A percentile compares a stretch with the other conserved stretches of the same genome.
Conservation (phyloP, 1,284 basidiomycete species). For the Trichosporon ovoides region DNA sequence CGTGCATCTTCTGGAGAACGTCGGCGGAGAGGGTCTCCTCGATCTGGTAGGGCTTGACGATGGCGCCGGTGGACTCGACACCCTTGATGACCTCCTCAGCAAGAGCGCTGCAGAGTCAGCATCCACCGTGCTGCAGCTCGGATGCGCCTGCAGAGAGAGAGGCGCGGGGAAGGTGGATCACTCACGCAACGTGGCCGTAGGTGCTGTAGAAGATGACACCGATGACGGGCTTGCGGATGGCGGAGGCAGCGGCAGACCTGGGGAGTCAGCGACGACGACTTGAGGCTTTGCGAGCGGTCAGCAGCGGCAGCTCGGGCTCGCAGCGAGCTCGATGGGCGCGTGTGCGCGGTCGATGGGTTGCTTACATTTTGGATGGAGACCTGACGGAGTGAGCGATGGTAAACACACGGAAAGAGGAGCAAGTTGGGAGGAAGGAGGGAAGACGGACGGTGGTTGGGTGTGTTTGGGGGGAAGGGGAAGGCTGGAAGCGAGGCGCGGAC, state of each 20-base stretch:
- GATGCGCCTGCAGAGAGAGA: background rate
- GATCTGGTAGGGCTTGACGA: conserved; percentile 65
- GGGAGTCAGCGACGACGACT: background rate
- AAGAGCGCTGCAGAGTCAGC: conserved; percentile 52
- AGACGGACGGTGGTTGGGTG: too few relatives aligned
- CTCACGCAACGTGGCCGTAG: conserved; percentile 65
- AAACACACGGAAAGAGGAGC: too few relatives aligned
- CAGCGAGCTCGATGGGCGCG: too few relatives aligned
- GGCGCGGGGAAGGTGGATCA: background rate
- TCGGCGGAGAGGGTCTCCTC: conserved; percentile 78
- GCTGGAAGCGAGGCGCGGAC: too few relatives aligned
- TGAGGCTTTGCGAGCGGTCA: background rate
- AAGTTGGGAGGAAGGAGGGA: too few relatives aligned
- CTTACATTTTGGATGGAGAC: too few relatives aligned
- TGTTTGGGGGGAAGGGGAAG: too few relatives aligned
- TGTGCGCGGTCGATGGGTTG: too few relatives aligned
- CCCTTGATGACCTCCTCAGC: conserved; percentile 73
- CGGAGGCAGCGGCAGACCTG: conserved; percentile 4
- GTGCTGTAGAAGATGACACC: conserved; percentile 77
- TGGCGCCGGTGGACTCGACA: conserved; percentile 64
- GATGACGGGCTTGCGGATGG: conserved; percentile 54
- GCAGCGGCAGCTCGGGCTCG: background rate
- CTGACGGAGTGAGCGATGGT: too few relatives aligned
- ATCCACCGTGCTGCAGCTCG: background rate
- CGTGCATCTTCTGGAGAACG: conserved; percentile 70